Evolutionary conservation across 129 eudicot genomes (phyloP).

Genomic region (Tagetes erecta): DNA sequence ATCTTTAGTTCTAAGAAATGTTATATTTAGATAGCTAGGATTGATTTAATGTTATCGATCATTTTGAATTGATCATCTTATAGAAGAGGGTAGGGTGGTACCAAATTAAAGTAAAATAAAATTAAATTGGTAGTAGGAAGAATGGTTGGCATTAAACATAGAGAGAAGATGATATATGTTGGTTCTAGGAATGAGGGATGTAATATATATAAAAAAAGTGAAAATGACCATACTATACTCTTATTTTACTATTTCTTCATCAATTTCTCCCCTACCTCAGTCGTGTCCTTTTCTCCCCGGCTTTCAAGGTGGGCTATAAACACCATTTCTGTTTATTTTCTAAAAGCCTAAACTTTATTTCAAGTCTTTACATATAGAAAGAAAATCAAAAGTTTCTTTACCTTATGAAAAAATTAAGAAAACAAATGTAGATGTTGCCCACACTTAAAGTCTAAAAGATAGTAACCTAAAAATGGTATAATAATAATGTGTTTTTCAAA

Average conservation of each 20-base stretch:
- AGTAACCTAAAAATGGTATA: too few relatives aligned
- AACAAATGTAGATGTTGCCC: too few relatives aligned
- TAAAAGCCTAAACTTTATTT: background rate
- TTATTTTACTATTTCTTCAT: conserved; percentile 26
- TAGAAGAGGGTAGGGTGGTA: conserved; percentile 31
- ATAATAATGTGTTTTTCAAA: too few relatives aligned
- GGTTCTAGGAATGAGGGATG: conserved; percentile 40
- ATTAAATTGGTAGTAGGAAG: conserved; percentile 24
- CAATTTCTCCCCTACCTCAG: conserved; percentile 17
- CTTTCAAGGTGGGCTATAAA: conserved; percentile 27
- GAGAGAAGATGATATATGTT: conserved; percentile 19
- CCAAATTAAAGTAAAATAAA: background rate
- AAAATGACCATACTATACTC: conserved; percentile 29
- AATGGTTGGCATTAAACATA: conserved; percentile 37
- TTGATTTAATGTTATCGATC: too few relatives aligned
- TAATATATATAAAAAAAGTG: conserved; percentile 20
- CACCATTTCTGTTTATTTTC: background rate
- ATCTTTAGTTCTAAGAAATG: background rate
- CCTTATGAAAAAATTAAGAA: background rate
- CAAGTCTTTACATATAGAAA: background rate
- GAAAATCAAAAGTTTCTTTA: background rate
- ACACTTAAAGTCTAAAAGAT: too few relatives aligned
- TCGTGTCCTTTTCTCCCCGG: conserved; percentile 41
- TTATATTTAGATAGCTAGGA: too few relatives aligned
- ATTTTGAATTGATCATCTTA: background rate